These are phyloP conservation scores for Penicillium fimorum DNA, from an alignment of 495 filamentous ascomycete genomes.

Conservation along the genomic window DNA sequence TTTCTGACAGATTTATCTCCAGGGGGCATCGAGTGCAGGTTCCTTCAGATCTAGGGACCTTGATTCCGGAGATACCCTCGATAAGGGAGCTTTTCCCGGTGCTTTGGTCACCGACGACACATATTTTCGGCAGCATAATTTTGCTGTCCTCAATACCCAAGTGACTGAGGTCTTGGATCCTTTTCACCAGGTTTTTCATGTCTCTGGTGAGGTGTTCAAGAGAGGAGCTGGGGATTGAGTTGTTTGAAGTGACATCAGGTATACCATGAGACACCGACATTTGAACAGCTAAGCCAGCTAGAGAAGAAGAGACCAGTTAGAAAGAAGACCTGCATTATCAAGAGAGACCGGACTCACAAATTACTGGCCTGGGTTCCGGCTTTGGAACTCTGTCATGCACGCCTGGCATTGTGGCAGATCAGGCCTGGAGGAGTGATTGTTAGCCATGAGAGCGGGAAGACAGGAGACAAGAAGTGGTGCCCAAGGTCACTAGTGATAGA, in stretches of 20 bases:
- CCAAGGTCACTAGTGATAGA: background rate
- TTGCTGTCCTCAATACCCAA: constrained; percentile 54
- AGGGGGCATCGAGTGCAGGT: constrained; percentile 77
- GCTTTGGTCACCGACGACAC: constrained; percentile 77
- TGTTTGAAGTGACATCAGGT: too few species aligned
- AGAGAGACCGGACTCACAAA: background rate
- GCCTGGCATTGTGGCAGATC: background rate
- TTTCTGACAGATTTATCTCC: constrained; percentile 68
- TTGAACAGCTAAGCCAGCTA: background rate
- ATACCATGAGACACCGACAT: background rate
- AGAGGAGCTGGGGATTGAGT: background rate
- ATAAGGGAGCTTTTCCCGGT: constrained; percentile 80
- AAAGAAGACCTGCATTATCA: background rate
- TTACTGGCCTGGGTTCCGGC: background rate
- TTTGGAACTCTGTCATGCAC: background rate
- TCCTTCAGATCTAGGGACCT: constrained; percentile 63
- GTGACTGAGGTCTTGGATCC: constrained; percentile 46
- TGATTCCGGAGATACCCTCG: constrained; percentile 75
- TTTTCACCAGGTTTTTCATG: constrained; percentile 45
- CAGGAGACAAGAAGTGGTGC: background rate
- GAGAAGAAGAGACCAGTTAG: background rate
- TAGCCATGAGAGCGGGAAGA: background rate
- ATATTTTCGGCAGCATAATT: constrained; percentile 68
- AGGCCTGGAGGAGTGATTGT: background rate
- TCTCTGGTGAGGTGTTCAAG: constrained; percentile 37